Percentiles rank a stretch among this genome's conserved stretches.
phyloP scores from a whole-genome alignment of 2,329 filamentous ascomycete species.

The Nigrospora sphaerica region DNA sequence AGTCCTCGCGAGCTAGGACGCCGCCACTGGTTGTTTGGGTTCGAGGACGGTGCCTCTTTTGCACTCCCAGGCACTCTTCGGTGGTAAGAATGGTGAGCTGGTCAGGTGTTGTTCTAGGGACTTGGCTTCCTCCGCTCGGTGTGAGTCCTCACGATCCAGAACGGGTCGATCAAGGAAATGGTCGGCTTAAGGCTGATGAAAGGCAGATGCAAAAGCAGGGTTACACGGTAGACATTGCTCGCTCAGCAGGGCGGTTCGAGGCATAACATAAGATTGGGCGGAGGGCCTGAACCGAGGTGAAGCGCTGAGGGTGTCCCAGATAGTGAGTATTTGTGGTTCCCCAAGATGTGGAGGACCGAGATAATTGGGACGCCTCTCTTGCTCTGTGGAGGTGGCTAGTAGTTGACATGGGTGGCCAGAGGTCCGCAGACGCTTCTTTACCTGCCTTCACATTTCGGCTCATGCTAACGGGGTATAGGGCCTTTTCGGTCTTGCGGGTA shows the following conservation, averaged over 20 bases:
- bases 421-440: background rate
- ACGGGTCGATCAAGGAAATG: no score
- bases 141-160: no score
- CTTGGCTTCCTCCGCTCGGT: no score
- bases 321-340: conserved; percentile 13
- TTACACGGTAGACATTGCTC: no score
- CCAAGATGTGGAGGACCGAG: conserved; percentile 3
- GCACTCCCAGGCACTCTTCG: no score
- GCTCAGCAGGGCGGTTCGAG: background rate
- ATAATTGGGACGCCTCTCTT: conserved; percentile 8
- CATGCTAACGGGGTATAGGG: background rate
- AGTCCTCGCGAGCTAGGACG: no score
- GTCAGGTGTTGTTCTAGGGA: no score
- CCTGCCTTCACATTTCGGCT: background rate
- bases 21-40: no score
- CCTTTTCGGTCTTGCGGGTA: background rate
- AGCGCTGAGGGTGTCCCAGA: conserved; percentile 1
- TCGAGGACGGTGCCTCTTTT: no score
- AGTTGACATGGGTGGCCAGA: conserved; percentile 12
- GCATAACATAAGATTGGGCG: background rate
- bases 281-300: background rate
- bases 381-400: conserved; percentile 16
- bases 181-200: no score
- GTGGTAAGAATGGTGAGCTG: no score
- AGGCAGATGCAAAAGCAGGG: no score